phyloP scores from a whole-genome alignment of 2,329 filamentous ascomycete species.

The Fusarium denticulatum region DNA sequence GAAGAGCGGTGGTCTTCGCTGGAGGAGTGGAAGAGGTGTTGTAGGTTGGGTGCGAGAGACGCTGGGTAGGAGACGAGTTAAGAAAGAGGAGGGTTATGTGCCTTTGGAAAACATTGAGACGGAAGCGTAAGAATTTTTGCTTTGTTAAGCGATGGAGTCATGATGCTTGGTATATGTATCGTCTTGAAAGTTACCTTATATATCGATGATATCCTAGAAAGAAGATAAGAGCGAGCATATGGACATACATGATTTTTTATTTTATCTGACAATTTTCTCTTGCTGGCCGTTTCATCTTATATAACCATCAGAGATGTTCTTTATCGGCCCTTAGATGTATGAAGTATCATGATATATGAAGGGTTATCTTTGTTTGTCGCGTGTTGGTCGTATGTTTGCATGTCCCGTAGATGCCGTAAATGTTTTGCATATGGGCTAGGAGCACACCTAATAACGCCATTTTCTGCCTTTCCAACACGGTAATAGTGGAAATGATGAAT shows the following conservation, averaged over 20 bases:
- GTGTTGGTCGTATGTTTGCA: constrained; percentile 35
- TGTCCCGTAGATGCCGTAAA: background rate
- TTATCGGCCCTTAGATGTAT: background rate
- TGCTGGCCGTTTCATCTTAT: background rate
- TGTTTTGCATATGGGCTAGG: background rate
- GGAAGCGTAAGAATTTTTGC: constrained; percentile 12
- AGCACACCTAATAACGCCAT: background rate
- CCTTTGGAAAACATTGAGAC: constrained; percentile 64
- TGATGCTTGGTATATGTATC: constrained; percentile 7
- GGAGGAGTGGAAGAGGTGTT: constrained; percentile 55
- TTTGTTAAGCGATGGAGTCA: constrained; percentile 22
- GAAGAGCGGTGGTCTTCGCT: constrained; percentile 59
- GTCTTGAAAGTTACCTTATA: background rate
- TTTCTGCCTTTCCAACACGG: background rate
- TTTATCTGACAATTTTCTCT: background rate
- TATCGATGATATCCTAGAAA: constrained; percentile 18
- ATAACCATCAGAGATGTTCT: background rate
- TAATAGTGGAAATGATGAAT: background rate
- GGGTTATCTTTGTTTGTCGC: constrained; percentile 31
- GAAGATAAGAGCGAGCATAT: constrained; percentile 11
- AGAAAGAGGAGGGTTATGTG: constrained; percentile 67
- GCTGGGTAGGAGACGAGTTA: constrained; percentile 48
- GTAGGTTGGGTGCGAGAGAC: constrained; percentile 56
- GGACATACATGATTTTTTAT: background rate
- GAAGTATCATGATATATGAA: constrained; percentile 10